Evolutionary conservation across 73 alveolate genomes (phyloP).

Genomic region (Urostyla sp.): DNA sequence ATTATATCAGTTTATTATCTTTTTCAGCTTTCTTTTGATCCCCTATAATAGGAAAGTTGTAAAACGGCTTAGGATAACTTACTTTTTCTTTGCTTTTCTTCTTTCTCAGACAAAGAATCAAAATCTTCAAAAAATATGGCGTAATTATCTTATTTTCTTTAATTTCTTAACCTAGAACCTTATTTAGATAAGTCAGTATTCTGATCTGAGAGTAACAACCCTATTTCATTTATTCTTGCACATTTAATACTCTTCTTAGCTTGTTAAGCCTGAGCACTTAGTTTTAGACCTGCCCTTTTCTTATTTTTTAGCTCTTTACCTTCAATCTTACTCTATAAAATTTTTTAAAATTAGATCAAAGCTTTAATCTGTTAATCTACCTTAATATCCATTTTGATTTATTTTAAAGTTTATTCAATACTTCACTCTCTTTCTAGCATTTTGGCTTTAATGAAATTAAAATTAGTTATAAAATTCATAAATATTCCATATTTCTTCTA

Average conservation of each 20-base stretch:
- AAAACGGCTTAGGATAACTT: background rate
- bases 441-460: too few relatives aligned
- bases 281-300: too few relatives aligned
- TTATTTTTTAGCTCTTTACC: too few relatives aligned
- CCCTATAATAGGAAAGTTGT: slow-evolving; percentile 1
- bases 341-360: background rate
- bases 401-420: too few relatives aligned
- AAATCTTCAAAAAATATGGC: slow-evolving; percentile 27
- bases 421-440: too few relatives aligned
- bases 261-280: too few relatives aligned
- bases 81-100: slow-evolving; percentile 40
- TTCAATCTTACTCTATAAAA: background rate
- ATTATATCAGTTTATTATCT: background rate
- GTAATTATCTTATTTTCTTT: slow-evolving; percentile 6
- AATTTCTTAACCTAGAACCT: background rate
- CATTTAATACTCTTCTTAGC: too few relatives aligned
- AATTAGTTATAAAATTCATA: background rate
- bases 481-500: background rate
- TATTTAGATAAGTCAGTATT: background rate
- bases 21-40: background rate
- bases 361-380: background rate
- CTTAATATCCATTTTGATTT: too few relatives aligned
- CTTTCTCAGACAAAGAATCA: slow-evolving; percentile 42
- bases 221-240: too few relatives aligned
- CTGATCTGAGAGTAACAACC: too few relatives aligned